Conservation (phyloP, 140 eudicot genomes). For the Senecio squalidus region DNA sequence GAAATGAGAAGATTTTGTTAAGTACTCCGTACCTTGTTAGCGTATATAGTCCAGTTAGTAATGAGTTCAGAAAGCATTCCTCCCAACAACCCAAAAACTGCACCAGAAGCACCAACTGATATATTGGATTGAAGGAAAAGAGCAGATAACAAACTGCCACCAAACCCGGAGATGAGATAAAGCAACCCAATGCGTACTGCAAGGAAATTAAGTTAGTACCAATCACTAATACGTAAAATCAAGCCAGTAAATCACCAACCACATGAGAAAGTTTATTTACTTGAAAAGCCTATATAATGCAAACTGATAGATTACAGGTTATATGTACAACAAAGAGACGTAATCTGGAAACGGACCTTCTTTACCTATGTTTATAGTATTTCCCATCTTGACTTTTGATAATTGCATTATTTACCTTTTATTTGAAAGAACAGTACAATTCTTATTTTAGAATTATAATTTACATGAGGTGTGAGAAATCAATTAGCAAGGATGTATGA, state of each 20-base stretch:
- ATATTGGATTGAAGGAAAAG: conserved; percentile 72
- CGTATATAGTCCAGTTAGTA: conserved; percentile 79
- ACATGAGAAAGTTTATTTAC: not conserved
- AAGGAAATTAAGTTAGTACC: not conserved
- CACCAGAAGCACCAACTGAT: conserved; percentile 98
- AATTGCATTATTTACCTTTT: not conserved
- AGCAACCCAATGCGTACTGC: conserved; percentile 81
- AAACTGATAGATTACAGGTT: not conserved
- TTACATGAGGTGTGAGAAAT: not conserved
- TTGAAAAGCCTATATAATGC: not conserved
- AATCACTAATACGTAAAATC: not conserved
- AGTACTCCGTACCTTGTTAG: conserved; percentile 94
- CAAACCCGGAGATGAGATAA: conserved; percentile 76
- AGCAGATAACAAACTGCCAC: conserved; percentile 85
- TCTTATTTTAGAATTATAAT: not conserved
- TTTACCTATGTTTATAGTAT: too few species aligned
- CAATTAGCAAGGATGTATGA: not conserved
- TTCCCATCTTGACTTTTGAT: not conserved
- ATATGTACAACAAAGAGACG: not conserved
- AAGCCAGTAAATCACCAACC: conserved; percentile 1
- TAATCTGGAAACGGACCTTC: too few species aligned
- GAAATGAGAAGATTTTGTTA: not conserved
- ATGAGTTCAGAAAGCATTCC: conserved; percentile 91
- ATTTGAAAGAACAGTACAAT: not conserved
- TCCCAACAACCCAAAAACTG: conserved; percentile 87